Conservation (phyloP, 805 yeast genomes). For the Nakazawaea siamensis region DNA sequence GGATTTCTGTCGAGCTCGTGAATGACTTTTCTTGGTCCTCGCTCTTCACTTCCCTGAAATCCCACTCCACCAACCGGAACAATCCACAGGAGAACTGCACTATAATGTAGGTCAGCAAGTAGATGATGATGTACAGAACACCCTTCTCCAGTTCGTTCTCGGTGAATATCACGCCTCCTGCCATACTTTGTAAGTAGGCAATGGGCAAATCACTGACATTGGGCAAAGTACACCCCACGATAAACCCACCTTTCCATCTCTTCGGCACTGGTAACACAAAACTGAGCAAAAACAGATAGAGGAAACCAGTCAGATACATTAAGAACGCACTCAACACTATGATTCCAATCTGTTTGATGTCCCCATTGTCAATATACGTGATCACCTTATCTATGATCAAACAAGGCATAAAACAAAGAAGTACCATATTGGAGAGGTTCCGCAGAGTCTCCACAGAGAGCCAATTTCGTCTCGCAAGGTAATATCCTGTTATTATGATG, state of each 20-base stretch:
- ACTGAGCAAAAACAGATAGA: constrained; percentile 18
- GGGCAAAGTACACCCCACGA: constrained; percentile 65
- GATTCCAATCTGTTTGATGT: constrained; percentile 64
- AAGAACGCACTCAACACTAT: constrained; percentile 43
- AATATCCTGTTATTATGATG: constrained; percentile 61
- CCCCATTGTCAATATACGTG: constrained; percentile 48
- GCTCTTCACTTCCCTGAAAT: constrained; percentile 31
- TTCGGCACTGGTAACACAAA: constrained; percentile 42
- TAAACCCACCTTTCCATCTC: constrained; percentile 63
- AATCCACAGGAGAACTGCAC: constrained; percentile 47
- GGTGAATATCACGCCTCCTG: constrained; percentile 30
- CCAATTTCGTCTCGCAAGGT: constrained; percentile 48
- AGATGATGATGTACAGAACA: constrained; percentile 48
- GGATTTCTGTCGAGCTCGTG: neutral
- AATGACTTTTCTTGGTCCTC: constrained; percentile 1
- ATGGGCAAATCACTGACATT: constrained; percentile 74
- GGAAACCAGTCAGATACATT: constrained; percentile 36
- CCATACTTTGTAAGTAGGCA: constrained; percentile 64
- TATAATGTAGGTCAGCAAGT: constrained; percentile 42
- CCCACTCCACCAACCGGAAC: constrained; percentile 40
- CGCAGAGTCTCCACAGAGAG: constrained; percentile 54
- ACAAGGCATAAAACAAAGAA: constrained; percentile 58
- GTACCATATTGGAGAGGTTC: constrained; percentile 56
- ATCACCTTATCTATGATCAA: constrained; percentile 59
- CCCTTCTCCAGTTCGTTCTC: constrained; percentile 23